These are phyloP conservation scores for Hanseniaspora occidentalis DNA, from an alignment of 805 yeast species.

Conservation along the genomic window DNA sequence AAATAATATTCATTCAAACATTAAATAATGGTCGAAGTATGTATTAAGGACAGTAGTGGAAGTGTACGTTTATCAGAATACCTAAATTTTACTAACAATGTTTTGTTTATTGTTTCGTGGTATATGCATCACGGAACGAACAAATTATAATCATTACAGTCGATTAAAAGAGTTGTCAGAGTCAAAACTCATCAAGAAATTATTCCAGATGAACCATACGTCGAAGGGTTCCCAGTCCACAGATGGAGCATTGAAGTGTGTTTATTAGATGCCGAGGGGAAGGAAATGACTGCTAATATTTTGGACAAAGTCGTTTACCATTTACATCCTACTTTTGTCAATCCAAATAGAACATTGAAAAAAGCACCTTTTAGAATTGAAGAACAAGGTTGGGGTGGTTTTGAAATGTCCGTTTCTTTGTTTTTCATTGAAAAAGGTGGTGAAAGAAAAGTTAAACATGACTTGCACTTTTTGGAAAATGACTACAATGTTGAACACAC, in stretches of 20 bases:
- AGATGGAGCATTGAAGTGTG: slow-evolving; percentile 77
- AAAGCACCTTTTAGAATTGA: slow-evolving; percentile 76
- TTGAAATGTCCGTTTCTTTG: slow-evolving; percentile 72
- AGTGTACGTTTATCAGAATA: not conserved
- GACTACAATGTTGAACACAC: slow-evolving; percentile 68
- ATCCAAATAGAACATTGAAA: slow-evolving; percentile 72
- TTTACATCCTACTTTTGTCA: slow-evolving; percentile 87
- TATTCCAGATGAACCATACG: slow-evolving; percentile 71
- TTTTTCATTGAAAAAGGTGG: slow-evolving; percentile 78
- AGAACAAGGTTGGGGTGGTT: slow-evolving; percentile 98
- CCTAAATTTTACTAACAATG: not conserved
- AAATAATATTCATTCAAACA: too few relatives aligned
- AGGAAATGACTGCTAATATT: slow-evolving; percentile 72
- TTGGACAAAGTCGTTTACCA: slow-evolving; percentile 90
- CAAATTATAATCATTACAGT: too few relatives aligned
- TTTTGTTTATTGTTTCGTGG: not conserved
- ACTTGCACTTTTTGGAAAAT: slow-evolving; percentile 72
- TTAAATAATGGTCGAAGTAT: not conserved
- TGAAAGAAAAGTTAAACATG: slow-evolving; percentile 77
- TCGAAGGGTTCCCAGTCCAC: slow-evolving; percentile 88
- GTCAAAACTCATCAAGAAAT: slow-evolving; percentile 79
- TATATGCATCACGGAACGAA: too few relatives aligned
- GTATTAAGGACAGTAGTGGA: not conserved
- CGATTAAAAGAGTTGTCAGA: slow-evolving; percentile 64
- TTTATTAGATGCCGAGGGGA: slow-evolving; percentile 67